These are phyloP conservation scores for Ogataea henricii DNA, from an alignment of 805 yeast species.

Conservation along the genomic window DNA sequence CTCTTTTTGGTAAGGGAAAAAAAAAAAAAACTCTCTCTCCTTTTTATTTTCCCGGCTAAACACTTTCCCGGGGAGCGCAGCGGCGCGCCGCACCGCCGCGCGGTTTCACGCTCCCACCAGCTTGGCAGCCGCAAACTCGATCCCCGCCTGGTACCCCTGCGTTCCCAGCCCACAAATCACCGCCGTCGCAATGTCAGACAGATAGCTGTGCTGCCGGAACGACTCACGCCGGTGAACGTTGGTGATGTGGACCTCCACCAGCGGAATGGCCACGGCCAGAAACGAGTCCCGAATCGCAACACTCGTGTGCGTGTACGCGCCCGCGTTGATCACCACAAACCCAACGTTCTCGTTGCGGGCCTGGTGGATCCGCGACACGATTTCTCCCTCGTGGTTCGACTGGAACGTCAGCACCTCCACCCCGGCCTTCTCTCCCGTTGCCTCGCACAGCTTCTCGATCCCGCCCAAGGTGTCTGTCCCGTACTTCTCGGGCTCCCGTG, in stretches of 20 bases:
- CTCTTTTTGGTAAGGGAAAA: neutral
- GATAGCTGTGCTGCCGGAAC: slow-evolving; percentile 7
- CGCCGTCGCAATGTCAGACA: slow-evolving; percentile 5
- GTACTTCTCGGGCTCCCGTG: slow-evolving; percentile 8
- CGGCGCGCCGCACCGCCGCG: neutral
- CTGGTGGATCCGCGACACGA: slow-evolving; percentile 3
- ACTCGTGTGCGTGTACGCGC: slow-evolving; percentile 10
- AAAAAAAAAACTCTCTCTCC: neutral
- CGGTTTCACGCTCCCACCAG: neutral
- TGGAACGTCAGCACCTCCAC: slow-evolving; percentile 6
- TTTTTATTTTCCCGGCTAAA: slow-evolving; percentile 1
- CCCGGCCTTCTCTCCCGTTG: neutral
- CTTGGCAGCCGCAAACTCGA: slow-evolving; percentile 5
- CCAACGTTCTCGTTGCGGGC: slow-evolving; percentile 1
- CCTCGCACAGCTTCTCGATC: slow-evolving; percentile 1
- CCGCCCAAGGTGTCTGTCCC: slow-evolving; percentile 1
- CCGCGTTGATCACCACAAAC: slow-evolving; percentile 6
- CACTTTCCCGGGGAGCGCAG: neutral
- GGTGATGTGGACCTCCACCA: slow-evolving; percentile 7
- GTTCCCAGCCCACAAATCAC: slow-evolving; percentile 5
- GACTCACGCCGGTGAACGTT: slow-evolving; percentile 6
- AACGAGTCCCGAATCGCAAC: slow-evolving; percentile 9
- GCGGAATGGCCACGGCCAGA: slow-evolving; percentile 3
- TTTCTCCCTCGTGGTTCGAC: slow-evolving; percentile 7
- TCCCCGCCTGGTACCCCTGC: slow-evolving; percentile 3